Conservation (phyloP, 257 asterid species). For the Cynanchum wilfordii region DNA sequence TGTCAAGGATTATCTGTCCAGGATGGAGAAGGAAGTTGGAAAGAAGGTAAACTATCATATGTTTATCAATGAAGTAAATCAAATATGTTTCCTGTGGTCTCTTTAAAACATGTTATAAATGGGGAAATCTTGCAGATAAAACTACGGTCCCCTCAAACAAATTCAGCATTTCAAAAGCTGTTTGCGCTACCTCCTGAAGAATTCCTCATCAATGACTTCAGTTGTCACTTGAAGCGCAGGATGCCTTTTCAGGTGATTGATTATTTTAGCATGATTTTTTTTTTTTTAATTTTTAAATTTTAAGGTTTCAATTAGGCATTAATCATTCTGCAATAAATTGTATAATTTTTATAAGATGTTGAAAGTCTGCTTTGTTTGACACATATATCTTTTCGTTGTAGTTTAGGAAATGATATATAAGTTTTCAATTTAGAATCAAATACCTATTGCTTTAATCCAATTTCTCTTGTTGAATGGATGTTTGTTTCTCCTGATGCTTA, state of each 20-base stretch:
- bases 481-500: conserved; percentile 14
- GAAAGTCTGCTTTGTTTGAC: not conserved
- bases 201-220: conserved; percentile 92
- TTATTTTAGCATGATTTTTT: not conserved
- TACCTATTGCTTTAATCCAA: not conserved
- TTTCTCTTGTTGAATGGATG: conserved; percentile 15
- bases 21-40: conserved; percentile 99
- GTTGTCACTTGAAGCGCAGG: conserved; percentile 90
- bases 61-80: conserved; percentile 13
- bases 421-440: not conserved
- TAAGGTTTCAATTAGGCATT: too few relatives aligned
- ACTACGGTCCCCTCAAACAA: conserved; percentile 95
- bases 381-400: not conserved
- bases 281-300: not conserved
- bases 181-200: conserved; percentile 92
- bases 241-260: conserved; percentile 95
- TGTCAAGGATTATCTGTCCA: conserved; percentile 68
- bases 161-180: conserved; percentile 92
- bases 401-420: not conserved
- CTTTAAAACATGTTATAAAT: conserved; percentile 18
- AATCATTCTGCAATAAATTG: not conserved
- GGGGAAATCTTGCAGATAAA: conserved; percentile 49
- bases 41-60: conserved; percentile 61
- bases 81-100: conserved; percentile 14
- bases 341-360: not conserved